phyloP scores from a whole-genome alignment of 441 rosid genomes.

The Erysimum pusillum region DNA sequence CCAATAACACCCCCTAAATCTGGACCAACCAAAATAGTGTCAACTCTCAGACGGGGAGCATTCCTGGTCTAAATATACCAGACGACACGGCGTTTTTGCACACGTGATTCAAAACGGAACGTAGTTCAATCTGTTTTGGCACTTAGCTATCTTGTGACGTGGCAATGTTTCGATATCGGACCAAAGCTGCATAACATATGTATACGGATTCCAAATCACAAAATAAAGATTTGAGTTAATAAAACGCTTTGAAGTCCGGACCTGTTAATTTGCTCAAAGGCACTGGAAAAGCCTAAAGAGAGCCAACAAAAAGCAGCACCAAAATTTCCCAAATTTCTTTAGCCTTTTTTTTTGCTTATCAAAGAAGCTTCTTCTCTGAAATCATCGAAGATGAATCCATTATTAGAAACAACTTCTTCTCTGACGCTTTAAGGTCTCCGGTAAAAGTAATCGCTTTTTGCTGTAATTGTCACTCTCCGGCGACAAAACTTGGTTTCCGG shows the following conservation, averaged over 20 bases:
- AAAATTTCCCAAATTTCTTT: slow-evolving; percentile 13
- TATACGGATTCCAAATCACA: slow-evolving; percentile 40
- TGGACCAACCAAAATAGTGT: not conserved
- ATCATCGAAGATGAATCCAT: not conserved
- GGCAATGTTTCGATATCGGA: slow-evolving; percentile 14
- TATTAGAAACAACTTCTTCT: slow-evolving; percentile 3
- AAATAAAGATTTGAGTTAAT: slow-evolving; percentile 33
- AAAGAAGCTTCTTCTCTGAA: slow-evolving; percentile 19
- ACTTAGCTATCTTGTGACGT: slow-evolving; percentile 25
- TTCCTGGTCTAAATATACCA: not conserved
- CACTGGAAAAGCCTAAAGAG: slow-evolving; percentile 33
- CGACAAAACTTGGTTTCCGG: slow-evolving; percentile 30
- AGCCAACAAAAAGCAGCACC: slow-evolving; percentile 31
- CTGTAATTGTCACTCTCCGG: slow-evolving; percentile 25
- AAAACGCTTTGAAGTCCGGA: slow-evolving; percentile 42
- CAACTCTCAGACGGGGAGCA: not conserved
- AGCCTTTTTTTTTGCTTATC: slow-evolving; percentile 1
- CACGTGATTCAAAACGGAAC: slow-evolving; percentile 25
- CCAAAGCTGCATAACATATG: slow-evolving; percentile 12
- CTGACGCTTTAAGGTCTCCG: not conserved
- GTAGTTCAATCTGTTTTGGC: slow-evolving; percentile 16
- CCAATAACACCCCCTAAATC: too few species aligned
- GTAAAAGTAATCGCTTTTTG: slow-evolving; percentile 14
- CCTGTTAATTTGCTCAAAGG: slow-evolving; percentile 15
- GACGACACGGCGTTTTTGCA: slow-evolving; percentile 2